These are phyloP conservation scores for Castanea mollissima DNA, from an alignment of 306 rosid genomes.

Conservation along the genomic window DNA sequence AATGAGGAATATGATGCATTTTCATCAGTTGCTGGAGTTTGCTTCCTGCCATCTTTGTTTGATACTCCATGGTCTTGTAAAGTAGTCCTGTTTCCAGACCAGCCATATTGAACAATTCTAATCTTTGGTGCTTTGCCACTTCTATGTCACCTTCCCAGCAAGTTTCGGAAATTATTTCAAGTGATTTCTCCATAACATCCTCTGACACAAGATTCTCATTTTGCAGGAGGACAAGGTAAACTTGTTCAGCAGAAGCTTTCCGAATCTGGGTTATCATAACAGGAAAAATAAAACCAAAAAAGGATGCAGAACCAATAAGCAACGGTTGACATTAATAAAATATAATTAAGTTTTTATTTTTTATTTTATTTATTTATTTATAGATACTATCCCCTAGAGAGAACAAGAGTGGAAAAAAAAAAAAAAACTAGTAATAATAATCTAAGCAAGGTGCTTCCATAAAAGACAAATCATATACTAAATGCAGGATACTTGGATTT, in stretches of 20 bases:
- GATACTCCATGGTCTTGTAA: constrained; percentile 29
- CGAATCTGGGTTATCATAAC: constrained; percentile 57
- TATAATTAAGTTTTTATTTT: not conserved
- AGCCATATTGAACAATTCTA: constrained; percentile 48
- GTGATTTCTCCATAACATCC: constrained; percentile 59
- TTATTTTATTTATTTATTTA: not conserved
- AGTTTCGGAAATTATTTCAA: constrained; percentile 80
- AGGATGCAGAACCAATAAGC: constrained; percentile 5
- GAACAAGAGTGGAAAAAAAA: not conserved
- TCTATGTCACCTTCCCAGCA: constrained; percentile 88
- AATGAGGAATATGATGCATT: constrained; percentile 85
- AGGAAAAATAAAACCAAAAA: not conserved
- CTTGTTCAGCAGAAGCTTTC: constrained; percentile 89
- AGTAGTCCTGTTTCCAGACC: constrained; percentile 53
- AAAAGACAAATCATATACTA: not conserved
- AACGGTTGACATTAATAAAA: not conserved
- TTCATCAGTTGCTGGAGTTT: constrained; percentile 51
- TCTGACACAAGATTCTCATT: constrained; percentile 67
- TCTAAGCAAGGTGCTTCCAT: not conserved
- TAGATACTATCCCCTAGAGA: not conserved
- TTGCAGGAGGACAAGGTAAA: constrained; percentile 91
- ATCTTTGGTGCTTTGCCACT: constrained; percentile 48
- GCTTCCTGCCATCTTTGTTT: constrained; percentile 35
- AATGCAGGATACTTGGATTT: not conserved
- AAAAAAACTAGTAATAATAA: not conserved